Base-by-base conservation (phyloP, 225 moss, liverwort and hornwort species). In the Marchantia polymorpha region DNA sequence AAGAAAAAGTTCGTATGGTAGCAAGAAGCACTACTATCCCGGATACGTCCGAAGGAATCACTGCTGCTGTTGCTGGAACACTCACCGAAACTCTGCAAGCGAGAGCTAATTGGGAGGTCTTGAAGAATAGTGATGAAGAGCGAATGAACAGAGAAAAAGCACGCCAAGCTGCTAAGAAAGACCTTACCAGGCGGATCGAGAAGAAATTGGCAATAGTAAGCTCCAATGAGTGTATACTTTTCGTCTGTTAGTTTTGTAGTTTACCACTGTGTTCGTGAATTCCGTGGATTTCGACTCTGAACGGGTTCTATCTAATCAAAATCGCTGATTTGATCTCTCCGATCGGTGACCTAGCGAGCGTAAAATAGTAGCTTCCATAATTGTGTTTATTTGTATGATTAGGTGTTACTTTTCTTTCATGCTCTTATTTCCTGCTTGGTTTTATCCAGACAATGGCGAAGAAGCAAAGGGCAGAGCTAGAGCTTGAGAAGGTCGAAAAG, bases 181-280 rank as follows among this genome's bases (percentile, higher is more conserved):
- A 83, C 79, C 82, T 84, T 78, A 67, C 84, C 52, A 85, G 86
- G 26, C 89, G 85, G 66, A 91, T 99, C 59, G 83, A 89, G 79
- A 86, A 84, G 17, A 99, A 91, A 85, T 64, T 94, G 83, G 85
- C 82, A 58, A 85, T 92, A 85, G 97, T 99, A 85, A 94, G 96
- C 51, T 68, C 1, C 30, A 49, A 7, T 16, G 0, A 50, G 39
- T 1, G 15, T 39, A 5, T 39, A 39, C 22, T 30, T 71, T 22
- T 22, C 6, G 7, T 60, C 13, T 65, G 12, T 12, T 29, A 29
- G n/a, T 19, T 26, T 12, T 27, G 25, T 65, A 29, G 12, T 65
- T n/a, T n/a, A n/a, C n/a, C n/a, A n/a, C n/a, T n/a, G n/a, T n/a
- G n/a, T n/a, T n/a, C n/a, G n/a, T 39, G 39, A 39, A 2, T 39